Conservation (phyloP, 73 alveolate genomes). For the Stentor roeselii region DNA sequence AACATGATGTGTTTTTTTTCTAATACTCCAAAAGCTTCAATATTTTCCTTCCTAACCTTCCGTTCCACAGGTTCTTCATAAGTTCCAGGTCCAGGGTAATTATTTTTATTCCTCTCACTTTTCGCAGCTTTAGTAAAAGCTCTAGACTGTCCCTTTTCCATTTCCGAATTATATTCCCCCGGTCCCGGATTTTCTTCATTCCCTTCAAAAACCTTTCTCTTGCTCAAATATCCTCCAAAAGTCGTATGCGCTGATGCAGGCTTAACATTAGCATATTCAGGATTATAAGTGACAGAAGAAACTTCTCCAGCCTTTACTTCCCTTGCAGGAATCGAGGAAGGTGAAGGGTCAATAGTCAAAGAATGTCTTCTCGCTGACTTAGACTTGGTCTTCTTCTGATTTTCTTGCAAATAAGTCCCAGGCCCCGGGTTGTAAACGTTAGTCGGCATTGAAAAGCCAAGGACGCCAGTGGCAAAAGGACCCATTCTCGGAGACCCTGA, state of each 20-base stretch:
- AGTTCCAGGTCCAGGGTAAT: constrained; percentile 10
- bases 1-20: neutral
- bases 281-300: constrained; percentile 4
- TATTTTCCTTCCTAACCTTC: neutral
- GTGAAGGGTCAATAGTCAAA: constrained; percentile 1
- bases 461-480: constrained; percentile 22
- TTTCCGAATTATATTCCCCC: constrained; percentile 1
- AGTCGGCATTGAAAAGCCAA: constrained; percentile 19
- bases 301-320: neutral
- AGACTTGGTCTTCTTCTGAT: neutral
- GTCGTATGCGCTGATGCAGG: neutral
- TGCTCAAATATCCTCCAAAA: neutral
- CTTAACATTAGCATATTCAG: neutral
- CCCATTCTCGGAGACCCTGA: constrained; percentile 23
- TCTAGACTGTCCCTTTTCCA: neutral
- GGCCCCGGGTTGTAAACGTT: constrained; percentile 17
- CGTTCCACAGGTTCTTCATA: neutral
- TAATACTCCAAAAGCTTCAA: neutral
- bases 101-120: neutral
- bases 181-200: constrained; percentile 21
- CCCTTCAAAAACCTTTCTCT: constrained; percentile 4
- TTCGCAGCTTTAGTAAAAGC: neutral
- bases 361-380: neutral
- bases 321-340: neutral
- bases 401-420: constrained; percentile 13